A percentile compares a stretch with the other conserved stretches of the same genome.
Evolutionary conservation across 805 yeast species (phyloP).

Genomic region (Candida silvatica): DNA sequence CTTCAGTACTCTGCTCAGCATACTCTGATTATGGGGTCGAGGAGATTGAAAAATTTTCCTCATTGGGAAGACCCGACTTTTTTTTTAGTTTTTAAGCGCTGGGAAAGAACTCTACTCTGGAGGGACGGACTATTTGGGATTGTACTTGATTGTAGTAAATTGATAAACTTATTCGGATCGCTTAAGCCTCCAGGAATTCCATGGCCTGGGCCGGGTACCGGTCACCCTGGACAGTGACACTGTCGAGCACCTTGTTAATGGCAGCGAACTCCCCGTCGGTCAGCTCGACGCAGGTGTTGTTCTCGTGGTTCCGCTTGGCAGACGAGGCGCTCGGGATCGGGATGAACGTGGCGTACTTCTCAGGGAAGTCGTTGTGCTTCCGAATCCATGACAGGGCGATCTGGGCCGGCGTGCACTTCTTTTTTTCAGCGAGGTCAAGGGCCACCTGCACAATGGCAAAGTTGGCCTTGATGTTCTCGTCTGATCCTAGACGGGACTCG

Average conservation of each 20-base stretch:
- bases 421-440: conserved; percentile 37
- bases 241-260: conserved; percentile 36
- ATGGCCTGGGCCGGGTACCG: conserved; percentile 15
- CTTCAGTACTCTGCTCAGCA: not conserved
- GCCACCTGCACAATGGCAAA: conserved; percentile 38
- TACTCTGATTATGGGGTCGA: not conserved
- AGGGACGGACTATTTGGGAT: no score
- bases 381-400: conserved; percentile 61
- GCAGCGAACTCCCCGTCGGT: conserved; percentile 49
- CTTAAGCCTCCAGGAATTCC: conserved; percentile 4
- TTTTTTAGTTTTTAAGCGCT: no score
- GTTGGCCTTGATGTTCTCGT: conserved; percentile 44
- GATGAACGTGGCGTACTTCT: conserved; percentile 41
- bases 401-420: conserved; percentile 51
- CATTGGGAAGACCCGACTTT: no score
- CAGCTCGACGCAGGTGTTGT: conserved; percentile 39
- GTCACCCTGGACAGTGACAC: conserved; percentile 40
- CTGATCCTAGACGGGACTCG: conserved; percentile 52
- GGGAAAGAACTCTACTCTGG: no score
- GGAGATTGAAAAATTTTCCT: not conserved
- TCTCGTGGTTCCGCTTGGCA: conserved; percentile 49
- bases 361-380: conserved; percentile 30
- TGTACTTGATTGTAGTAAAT: no score
- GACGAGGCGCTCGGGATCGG: conserved; percentile 81
- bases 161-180: no score